These are phyloP conservation scores for Penicillium sp. DNA, from an alignment of 2,329 filamentous ascomycete genomes.

Conservation along the genomic window DNA sequence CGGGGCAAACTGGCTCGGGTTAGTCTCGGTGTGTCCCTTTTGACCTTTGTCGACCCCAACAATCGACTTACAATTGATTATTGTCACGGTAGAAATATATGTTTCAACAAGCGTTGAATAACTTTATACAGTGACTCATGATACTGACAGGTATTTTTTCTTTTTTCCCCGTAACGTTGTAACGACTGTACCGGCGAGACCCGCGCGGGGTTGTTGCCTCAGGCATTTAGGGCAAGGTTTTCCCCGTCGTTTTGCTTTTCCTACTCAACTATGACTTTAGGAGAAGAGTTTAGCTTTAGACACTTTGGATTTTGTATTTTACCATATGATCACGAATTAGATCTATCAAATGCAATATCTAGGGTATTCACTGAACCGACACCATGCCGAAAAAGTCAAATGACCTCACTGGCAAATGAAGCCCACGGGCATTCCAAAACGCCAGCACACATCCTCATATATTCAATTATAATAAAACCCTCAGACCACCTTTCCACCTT, in stretches of 20 bases:
- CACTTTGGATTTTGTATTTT: too few species aligned
- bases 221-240: conserved; percentile 3
- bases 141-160: background rate
- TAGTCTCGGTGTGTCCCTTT: conserved; percentile 12
- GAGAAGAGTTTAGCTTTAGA: too few species aligned
- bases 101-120: background rate
- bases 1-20: conserved; percentile 19
- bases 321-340: background rate
- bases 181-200: background rate
- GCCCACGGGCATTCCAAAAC: background rate
- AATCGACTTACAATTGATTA: conserved; percentile 2
- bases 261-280: too few species aligned
- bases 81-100: background rate
- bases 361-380: conserved; percentile 6
- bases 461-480: background rate
- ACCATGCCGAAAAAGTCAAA: background rate
- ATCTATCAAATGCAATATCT: conserved; percentile 3
- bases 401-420: background rate
- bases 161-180: conserved; percentile 4
- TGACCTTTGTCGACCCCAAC: background rate
- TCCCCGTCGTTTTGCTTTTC: background rate
- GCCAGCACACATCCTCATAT: conserved; percentile 2
- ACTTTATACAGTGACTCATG: conserved; percentile 6
- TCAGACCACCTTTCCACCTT: conserved; percentile 30
- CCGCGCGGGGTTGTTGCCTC: background rate